A percentile compares a stretch with the other conserved stretches of the same genome.
Conservation (phyloP, 805 yeast species). For the Metschnikowia chrysomelidarum region DNA sequence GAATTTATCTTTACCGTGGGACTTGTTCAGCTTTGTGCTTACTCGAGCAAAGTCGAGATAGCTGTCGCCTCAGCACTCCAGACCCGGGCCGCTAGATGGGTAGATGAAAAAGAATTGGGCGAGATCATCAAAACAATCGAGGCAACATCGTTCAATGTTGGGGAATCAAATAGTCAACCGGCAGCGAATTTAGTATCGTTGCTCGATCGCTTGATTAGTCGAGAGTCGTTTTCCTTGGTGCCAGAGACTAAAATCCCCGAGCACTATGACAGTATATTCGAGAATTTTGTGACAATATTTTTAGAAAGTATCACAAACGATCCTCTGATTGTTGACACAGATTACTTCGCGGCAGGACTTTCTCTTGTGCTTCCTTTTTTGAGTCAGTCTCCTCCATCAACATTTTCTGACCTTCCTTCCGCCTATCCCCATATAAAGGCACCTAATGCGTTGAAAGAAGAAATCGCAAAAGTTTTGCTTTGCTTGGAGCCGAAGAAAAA, state of each 20-base stretch:
- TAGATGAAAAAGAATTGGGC: conserved; percentile 9
- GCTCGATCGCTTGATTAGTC: conserved; percentile 8
- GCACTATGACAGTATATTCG: not conserved
- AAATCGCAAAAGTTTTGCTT: conserved; percentile 46
- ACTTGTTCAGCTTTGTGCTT: conserved; percentile 20
- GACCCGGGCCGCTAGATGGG: conserved; percentile 18
- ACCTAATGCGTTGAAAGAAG: conserved; percentile 20
- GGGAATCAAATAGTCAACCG: conserved; percentile 1
- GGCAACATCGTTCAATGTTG: not conserved
- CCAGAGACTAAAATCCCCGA: conserved; percentile 2
- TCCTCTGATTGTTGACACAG: conserved; percentile 31
- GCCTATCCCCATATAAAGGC: conserved; percentile 6
- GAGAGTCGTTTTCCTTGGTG: conserved; percentile 1
- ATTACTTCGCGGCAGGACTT: conserved; percentile 62
- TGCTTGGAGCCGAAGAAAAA: conserved; percentile 25
- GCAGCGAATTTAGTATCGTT: conserved; percentile 8
- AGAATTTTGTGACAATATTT: conserved; percentile 5
- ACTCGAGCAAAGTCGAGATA: conserved; percentile 6
- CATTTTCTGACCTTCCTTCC: conserved; percentile 3
- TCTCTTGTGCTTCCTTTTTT: conserved; percentile 54
- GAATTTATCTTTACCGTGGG: conserved; percentile 7
- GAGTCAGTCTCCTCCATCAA: conserved; percentile 35
- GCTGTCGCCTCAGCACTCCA: conserved; percentile 2
- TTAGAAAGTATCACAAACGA: conserved; percentile 31
- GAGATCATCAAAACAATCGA: conserved; percentile 3